These are phyloP conservation scores for Tardiomyces depauwii DNA, from an alignment of 1,139 yeast genomes.

Conservation along the genomic window DNA sequence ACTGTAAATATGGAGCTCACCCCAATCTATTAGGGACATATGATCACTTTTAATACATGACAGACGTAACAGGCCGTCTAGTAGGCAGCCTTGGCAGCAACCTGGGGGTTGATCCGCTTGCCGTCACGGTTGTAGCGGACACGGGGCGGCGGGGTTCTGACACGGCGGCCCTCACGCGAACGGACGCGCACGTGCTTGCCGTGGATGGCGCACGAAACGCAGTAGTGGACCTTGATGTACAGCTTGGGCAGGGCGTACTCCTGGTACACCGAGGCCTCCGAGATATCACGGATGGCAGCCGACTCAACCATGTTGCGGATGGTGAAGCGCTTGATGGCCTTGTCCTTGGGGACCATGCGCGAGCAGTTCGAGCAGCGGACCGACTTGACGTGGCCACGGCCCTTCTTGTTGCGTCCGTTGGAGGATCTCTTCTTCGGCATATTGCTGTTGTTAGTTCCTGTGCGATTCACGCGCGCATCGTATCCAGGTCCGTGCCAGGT, in stretches of 20 bases:
- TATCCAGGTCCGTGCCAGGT: too few relatives aligned
- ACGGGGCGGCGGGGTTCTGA: constrained; percentile 99
- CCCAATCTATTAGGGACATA: too few relatives aligned
- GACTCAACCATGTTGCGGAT: constrained; percentile 99
- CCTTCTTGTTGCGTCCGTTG: constrained; percentile 99
- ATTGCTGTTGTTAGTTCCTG: constrained; percentile 23
- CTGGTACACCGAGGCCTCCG: constrained; percentile 98
- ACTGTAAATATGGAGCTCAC: too few relatives aligned
- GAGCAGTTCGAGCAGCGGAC: constrained; percentile 99
- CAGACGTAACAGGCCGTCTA: constrained; percentile 4
- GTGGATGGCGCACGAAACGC: constrained; percentile 99
- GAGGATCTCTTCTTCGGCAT: constrained; percentile 99
- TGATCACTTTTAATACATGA: too few relatives aligned
- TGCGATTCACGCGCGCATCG: too few relatives aligned
- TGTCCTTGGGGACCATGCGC: constrained; percentile 99
- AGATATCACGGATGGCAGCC: constrained; percentile 99
- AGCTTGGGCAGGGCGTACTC: constrained; percentile 99
- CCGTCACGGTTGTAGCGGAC: constrained; percentile 92
- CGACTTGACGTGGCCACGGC: constrained; percentile 99
- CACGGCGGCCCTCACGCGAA: constrained; percentile 97
- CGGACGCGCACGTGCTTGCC: constrained; percentile 99
- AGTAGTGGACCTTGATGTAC: constrained; percentile 99
- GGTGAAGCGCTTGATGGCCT: constrained; percentile 99
- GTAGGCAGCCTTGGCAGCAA: constrained; percentile 91
- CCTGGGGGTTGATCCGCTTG: constrained; percentile 93